Base-by-base conservation (phyloP, 73 alveolate species). In the Tetrahymena elliotti region DNA sequence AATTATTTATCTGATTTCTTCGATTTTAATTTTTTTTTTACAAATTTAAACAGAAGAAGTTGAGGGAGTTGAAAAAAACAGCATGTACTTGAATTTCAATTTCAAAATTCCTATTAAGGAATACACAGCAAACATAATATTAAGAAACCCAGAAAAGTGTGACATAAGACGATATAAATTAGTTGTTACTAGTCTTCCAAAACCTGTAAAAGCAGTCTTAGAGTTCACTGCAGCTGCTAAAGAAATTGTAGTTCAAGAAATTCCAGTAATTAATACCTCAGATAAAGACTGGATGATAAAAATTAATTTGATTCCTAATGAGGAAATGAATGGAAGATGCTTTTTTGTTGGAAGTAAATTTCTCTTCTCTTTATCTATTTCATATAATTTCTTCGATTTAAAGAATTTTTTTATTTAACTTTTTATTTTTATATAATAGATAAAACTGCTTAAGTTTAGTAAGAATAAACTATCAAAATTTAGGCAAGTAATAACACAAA, bases 151-250 rank as follows among this genome's bases (percentile, higher is more conserved):
- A 11, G 96, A 97, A 84, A 94, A 97, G 68, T 97, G 98, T 95
- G 99, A 99, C 97, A 98, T 99, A 47, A 96, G 99, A 95, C 97
- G 99, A 12, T 98, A 97, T 95, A 98, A 98, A 95, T 95, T 98
- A 94, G 97, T 95, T 93, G 99, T 98, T 39, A 98, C 98, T 95
- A 99, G 99, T 11, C 98, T 98, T 40, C 99, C 99, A 1, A 97
- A 99, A 93, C 98, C 97, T 93, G 98, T 98, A 83, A 98, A 98
- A 95, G 99, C 99, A 13, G 96, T 98, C 83, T 96, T 99, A 68
- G 99, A 99, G 95, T 97, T 99, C 96, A 98, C 96, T 83, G 98
- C 99, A 37, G 99, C 99, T 18, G 98, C 99, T 9, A 97, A 99
- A 96, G 99, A 99, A 38, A 93, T 92, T 4, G 98, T 98, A 47